phyloP scores from a whole-genome alignment of 2,329 filamentous ascomycete species.

The Ophiosphaerella herpotricha region DNA sequence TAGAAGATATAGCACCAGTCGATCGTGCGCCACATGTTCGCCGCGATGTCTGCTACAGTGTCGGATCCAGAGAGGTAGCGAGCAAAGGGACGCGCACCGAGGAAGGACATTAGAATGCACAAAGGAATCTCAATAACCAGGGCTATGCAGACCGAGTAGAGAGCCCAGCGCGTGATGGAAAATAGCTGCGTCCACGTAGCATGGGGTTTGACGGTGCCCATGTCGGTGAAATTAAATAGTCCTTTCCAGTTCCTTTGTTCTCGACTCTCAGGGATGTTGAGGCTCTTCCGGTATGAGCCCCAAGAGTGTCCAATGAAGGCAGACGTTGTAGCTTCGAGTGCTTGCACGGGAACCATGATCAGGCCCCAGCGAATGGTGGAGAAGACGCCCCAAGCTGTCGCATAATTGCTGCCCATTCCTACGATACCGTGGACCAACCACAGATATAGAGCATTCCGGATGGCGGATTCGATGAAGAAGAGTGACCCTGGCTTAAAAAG shows the following conservation, averaged over 20 bases:
- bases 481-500: slow-evolving; percentile 62
- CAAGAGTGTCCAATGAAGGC: slow-evolving; percentile 70
- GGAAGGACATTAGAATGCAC: slow-evolving; percentile 65
- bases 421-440: slow-evolving; percentile 72
- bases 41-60: slow-evolving; percentile 63
- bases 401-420: slow-evolving; percentile 65
- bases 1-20: slow-evolving; percentile 72
- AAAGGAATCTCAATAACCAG: slow-evolving; percentile 65
- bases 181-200: slow-evolving; percentile 38
- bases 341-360: slow-evolving; percentile 72
- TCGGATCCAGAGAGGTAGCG: slow-evolving; percentile 63
- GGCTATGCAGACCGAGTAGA: slow-evolving; percentile 59
- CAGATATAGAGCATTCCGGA: slow-evolving; percentile 71
- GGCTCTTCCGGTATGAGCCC: slow-evolving; percentile 55
- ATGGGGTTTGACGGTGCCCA: slow-evolving; percentile 12
- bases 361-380: slow-evolving; percentile 75
- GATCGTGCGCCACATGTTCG: slow-evolving; percentile 65
- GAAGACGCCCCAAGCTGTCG: slow-evolving; percentile 75
- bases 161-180: slow-evolving; percentile 57
- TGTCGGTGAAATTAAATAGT: background rate
- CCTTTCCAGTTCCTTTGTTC: slow-evolving; percentile 8
- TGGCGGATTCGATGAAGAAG: slow-evolving; percentile 67
- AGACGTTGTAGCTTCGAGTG: slow-evolving; percentile 67
- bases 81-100: slow-evolving; percentile 65
- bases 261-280: slow-evolving; percentile 28